A percentile compares a stretch with the other conserved stretches of the same genome.
These are phyloP conservation scores for Paracoccidioides brasiliensis DNA, from an alignment of 2,329 filamentous ascomycete genomes.

Conservation along the genomic window DNA sequence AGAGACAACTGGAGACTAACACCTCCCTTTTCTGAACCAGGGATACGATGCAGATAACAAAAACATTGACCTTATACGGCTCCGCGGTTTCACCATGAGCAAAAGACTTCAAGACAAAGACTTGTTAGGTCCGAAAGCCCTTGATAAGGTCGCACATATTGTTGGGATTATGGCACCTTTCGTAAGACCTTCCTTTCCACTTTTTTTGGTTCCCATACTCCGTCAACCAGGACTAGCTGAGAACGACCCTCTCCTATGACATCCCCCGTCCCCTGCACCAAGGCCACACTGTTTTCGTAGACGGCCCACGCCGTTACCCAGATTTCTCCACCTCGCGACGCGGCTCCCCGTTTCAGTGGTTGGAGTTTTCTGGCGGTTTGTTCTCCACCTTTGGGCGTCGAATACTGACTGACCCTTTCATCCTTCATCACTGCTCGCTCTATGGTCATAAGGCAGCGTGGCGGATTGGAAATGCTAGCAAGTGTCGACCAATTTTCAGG, in stretches of 20 bases:
- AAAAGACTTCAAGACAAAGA: slow-evolving; percentile 53
- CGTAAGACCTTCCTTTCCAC: slow-evolving; percentile 42
- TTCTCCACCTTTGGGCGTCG: neutral
- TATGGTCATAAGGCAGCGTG: neutral
- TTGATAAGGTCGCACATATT: slow-evolving; percentile 52
- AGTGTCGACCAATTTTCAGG: neutral
- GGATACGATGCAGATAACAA: slow-evolving; percentile 61
- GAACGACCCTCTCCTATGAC: slow-evolving; percentile 4
- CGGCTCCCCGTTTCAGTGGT: neutral
- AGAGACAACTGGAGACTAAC: slow-evolving; percentile 11
- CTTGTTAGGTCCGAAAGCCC: slow-evolving; percentile 47
- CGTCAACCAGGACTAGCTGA: neutral
- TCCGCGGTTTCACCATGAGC: slow-evolving; percentile 65
- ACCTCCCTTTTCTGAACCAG: slow-evolving; percentile 30
- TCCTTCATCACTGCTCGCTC: neutral
- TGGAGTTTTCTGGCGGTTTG: neutral
- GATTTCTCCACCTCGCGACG: neutral
- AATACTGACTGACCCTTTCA: neutral
- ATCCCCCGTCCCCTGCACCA: neutral
- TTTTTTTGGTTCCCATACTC: slow-evolving; percentile 9
- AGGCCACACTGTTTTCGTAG: neutral
- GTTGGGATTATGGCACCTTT: slow-evolving; percentile 61
- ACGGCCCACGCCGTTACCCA: neutral
- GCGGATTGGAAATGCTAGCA: neutral
- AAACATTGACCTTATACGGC: slow-evolving; percentile 67